Evolutionary conservation across 768 basidiomycete species (phyloP).

Genomic region (Suillus alpinus): DNA sequence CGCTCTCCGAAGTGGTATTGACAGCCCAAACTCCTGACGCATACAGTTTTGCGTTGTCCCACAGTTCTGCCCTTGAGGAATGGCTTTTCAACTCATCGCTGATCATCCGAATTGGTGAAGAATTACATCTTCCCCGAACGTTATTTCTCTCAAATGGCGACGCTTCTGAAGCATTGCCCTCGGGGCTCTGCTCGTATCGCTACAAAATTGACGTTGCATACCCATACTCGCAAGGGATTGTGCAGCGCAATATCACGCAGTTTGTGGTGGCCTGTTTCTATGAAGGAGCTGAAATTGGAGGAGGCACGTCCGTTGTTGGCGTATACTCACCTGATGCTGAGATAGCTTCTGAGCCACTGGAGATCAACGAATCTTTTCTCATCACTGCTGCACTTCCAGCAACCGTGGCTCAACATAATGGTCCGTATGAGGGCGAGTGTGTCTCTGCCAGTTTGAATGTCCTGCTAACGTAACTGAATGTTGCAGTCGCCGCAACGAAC

Average conservation of each 20-base stretch:
- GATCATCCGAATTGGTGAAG: conserved; percentile 53
- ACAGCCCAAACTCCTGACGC: conserved; percentile 49
- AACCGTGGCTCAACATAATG: conserved; percentile 9
- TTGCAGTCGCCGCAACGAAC: conserved; percentile 11
- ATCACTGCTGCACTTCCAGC: conserved; percentile 44
- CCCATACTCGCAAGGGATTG: conserved; percentile 73
- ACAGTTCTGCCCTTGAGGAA: conserved; percentile 36
- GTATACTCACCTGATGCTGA: conserved; percentile 8
- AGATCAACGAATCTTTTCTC: conserved; percentile 74
- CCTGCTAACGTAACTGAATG: not conserved
- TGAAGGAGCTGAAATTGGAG: conserved; percentile 1
- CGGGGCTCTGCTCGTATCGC: conserved; percentile 22
- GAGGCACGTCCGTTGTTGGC: not conserved
- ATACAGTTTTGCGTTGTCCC: conserved; percentile 39
- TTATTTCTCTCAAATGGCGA: conserved; percentile 18
- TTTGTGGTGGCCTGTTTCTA: conserved; percentile 46
- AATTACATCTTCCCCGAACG: conserved; percentile 28
- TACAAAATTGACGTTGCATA: conserved; percentile 60
- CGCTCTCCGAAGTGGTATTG: conserved; percentile 50
- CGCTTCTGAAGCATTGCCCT: conserved; percentile 6
- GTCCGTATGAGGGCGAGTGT: conserved; percentile 12
- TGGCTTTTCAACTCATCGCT: conserved; percentile 40
- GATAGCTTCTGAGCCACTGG: conserved; percentile 43
- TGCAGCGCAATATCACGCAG: conserved; percentile 45
- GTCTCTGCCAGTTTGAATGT: not conserved